Base-by-base conservation (phyloP, 805 yeast species). In the Wickerhamomyces alni region DNA sequence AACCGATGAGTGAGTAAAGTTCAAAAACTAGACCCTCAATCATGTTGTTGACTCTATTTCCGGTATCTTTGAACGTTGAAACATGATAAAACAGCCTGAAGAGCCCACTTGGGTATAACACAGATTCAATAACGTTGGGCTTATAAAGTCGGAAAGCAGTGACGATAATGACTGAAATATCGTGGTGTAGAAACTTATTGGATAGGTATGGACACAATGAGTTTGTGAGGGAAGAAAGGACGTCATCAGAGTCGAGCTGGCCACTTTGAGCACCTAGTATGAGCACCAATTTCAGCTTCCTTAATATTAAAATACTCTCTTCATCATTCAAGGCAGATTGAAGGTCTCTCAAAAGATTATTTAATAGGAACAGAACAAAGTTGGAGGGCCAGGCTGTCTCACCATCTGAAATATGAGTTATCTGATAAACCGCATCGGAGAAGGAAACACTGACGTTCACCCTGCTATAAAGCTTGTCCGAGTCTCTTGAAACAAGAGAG, bases 221-320 rank as follows among this genome's bases (percentile, higher is more conserved):
- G 2, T 28, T 24, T 7, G 47, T 41, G 3, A 65, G 19, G 2
- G 62, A 48, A 1, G 38, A 35, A 1, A 48, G 36, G 8, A 69
- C 32, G 5, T 46, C 44, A 10, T 41, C 38, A 29, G 48, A 33
- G 12, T 18, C 15, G 5, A 6, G 7, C 25, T 27, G n/a, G 57
- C 50, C 1, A 29, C 40, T 2, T 36, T 29, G 3, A 43, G 42
- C 8, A 26, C 65, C 62, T 16, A 63, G 35, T 8, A 58, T 33
- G 8, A 66, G 46, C 6, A 72, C 39, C 2, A 66, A 42, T 41
- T 70, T 70, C 17, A 74, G 37, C 39, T 55, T 62, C 40, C 75
- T 57, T 6, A 74, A 29, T 21, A 44, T 38, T 5, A 53, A 12
- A 1, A 48, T 8, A 32, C 45, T 55, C 15, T 62, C 62, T 3